Conservation (phyloP, 2,329 filamentous ascomycete genomes). For the Gaeumannomyces sp. region DNA sequence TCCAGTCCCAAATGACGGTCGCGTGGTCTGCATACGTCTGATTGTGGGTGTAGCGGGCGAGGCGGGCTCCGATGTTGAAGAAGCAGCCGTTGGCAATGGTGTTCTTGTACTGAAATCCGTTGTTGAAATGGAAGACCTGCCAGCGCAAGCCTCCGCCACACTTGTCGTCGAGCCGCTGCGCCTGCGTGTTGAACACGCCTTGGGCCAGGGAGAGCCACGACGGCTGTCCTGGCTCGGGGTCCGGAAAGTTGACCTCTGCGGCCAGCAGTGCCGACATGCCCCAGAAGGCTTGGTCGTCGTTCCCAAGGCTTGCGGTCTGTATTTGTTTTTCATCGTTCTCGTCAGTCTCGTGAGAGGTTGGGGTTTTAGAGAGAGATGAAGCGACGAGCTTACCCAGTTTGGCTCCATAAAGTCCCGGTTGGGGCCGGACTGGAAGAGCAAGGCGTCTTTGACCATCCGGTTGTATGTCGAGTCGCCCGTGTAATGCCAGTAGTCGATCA, state of each 20-base stretch:
- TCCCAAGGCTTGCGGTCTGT: slow-evolving; percentile 46
- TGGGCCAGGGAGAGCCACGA: slow-evolving; percentile 62
- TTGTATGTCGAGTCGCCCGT: slow-evolving; percentile 62
- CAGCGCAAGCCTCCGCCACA: slow-evolving; percentile 69
- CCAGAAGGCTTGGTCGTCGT: slow-evolving; percentile 70
- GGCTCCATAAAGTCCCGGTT: slow-evolving; percentile 52
- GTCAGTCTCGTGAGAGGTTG: neutral
- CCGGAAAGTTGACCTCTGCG: slow-evolving; percentile 57
- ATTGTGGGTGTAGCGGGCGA: slow-evolving; percentile 66
- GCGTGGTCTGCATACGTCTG: slow-evolving; percentile 58
- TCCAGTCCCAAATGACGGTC: slow-evolving; percentile 57
- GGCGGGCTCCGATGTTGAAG: slow-evolving; percentile 60
- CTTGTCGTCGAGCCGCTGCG: slow-evolving; percentile 54
- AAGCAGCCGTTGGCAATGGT: slow-evolving; percentile 54
- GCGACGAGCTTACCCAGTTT: slow-evolving; percentile 27
- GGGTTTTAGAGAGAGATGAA: neutral
- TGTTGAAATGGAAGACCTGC: slow-evolving; percentile 71
- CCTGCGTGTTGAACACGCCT: slow-evolving; percentile 61
- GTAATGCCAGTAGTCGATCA: slow-evolving; percentile 65
- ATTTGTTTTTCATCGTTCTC: neutral
- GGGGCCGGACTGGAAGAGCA: slow-evolving; percentile 54
- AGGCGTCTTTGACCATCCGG: slow-evolving; percentile 34
- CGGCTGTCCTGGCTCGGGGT: slow-evolving; percentile 47
- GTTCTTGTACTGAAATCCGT: slow-evolving; percentile 72
- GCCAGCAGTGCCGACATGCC: slow-evolving; percentile 62